Evolutionary conservation across 768 basidiomycete genomes (phyloP).

Genomic region (Termitomyces sp.): DNA sequence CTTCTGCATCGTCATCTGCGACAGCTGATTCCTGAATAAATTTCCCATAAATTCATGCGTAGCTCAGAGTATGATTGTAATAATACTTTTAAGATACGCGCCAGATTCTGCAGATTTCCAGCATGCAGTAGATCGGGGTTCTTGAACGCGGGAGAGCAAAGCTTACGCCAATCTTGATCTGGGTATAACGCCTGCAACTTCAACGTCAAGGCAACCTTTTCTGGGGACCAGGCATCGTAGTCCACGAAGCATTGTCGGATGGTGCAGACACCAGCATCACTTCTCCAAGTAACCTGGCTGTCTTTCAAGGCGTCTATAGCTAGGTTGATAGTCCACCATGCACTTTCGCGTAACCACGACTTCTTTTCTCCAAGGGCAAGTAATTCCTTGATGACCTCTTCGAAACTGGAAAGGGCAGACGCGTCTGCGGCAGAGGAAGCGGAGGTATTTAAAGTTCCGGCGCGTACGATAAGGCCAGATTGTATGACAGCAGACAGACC

Average conservation of each 20-base stretch:
- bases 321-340: slow-evolving; percentile 76
- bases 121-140: slow-evolving; percentile 60
- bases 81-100: slow-evolving; percentile 73
- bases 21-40: slow-evolving; percentile 46
- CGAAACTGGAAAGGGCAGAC: slow-evolving; percentile 57
- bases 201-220: slow-evolving; percentile 79
- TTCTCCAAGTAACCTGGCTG: slow-evolving; percentile 67
- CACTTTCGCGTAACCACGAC: slow-evolving; percentile 87
- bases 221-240: slow-evolving; percentile 70
- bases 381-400: slow-evolving; percentile 53
- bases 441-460: slow-evolving; percentile 45
- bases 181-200: slow-evolving; percentile 61
- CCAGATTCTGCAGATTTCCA: slow-evolving; percentile 68
- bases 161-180: slow-evolving; percentile 58
- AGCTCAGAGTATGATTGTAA: neutral
- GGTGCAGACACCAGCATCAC: slow-evolving; percentile 48
- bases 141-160: slow-evolving; percentile 74
- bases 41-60: slow-evolving; percentile 9
- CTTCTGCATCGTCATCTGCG: slow-evolving; percentile 49
- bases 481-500: slow-evolving; percentile 82
- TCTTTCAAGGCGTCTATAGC: slow-evolving; percentile 55
- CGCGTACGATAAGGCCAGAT: slow-evolving; percentile 74
- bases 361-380: slow-evolving; percentile 74
- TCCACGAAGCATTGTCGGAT: slow-evolving; percentile 50
- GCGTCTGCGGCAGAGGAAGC: slow-evolving; percentile 46